Evolutionary conservation across 306 rosid genomes (phyloP).

Genomic region (Sindora glabra): DNA sequence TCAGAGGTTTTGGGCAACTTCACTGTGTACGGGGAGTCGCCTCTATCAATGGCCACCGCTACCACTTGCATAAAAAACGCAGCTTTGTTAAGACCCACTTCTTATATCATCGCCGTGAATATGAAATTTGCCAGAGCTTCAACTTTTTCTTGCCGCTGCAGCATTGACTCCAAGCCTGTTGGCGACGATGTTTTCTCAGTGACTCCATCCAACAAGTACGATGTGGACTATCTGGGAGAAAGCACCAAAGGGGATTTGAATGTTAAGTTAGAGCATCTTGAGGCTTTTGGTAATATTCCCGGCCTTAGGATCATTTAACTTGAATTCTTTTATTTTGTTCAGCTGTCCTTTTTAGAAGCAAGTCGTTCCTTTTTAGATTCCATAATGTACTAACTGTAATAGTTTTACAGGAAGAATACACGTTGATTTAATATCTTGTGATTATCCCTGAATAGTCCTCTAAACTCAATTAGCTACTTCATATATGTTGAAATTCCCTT

Average conservation of each 20-base stretch:
- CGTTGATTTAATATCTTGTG: no score
- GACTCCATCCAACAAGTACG: slow-evolving; percentile 52
- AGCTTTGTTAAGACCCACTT: slow-evolving; percentile 1
- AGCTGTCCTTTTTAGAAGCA: neutral
- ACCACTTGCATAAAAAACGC: slow-evolving; percentile 16
- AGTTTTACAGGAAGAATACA: neutral
- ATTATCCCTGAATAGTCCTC: no score
- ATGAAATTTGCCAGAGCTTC: neutral
- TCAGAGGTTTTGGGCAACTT: slow-evolving; percentile 24
- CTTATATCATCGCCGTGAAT: neutral
- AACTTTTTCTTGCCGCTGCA: slow-evolving; percentile 12
- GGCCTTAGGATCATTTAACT: neutral
- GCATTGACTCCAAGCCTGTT: slow-evolving; percentile 35
- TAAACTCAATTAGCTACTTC: neutral
- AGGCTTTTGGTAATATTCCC: slow-evolving; percentile 50
- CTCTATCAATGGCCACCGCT: slow-evolving; percentile 14
- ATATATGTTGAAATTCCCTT: neutral
- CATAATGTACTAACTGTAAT: neutral
- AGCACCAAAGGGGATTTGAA: slow-evolving; percentile 97
- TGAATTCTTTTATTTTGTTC: neutral
- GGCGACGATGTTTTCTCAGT: slow-evolving; percentile 57
- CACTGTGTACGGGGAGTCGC: slow-evolving; percentile 15
- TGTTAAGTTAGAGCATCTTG: slow-evolving; percentile 61
- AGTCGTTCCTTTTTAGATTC: neutral
- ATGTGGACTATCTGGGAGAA: slow-evolving; percentile 84